A percentile compares a stretch with the other conserved stretches of the same genome.
Evolutionary conservation across 176 grass and related monocot species (phyloP).

Genomic region (Rhynchospora pubera): DNA sequence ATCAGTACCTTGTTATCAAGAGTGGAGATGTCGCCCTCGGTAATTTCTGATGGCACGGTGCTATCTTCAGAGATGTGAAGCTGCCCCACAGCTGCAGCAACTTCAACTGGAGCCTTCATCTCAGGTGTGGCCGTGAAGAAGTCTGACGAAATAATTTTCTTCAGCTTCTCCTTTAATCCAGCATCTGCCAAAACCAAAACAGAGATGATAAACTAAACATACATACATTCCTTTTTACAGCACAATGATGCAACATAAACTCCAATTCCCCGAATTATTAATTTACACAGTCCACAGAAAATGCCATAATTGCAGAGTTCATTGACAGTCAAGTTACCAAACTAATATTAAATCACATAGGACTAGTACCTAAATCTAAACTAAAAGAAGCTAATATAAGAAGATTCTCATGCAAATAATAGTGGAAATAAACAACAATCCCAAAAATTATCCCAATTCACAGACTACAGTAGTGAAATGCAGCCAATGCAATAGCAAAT

Average conservation of each 20-base stretch:
- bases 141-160: constrained; percentile 76
- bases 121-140: constrained; percentile 69
- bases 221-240: not conserved
- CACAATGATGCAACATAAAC: not conserved
- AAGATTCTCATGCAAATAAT: not conserved
- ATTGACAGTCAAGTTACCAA: not conserved
- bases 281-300: not conserved
- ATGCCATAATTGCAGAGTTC: not conserved
- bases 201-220: not conserved
- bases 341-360: not conserved
- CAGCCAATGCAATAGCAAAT: not conserved
- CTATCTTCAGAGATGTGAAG: constrained; percentile 25
- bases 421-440: not conserved
- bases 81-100: constrained; percentile 59
- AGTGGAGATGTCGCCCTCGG: constrained; percentile 1
- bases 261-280: not conserved
- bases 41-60: constrained; percentile 1
- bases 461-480: not conserved
- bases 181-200: constrained; percentile 47
- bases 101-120: constrained; percentile 42
- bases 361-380: not conserved
- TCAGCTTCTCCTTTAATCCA: constrained; percentile 68
- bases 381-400: not conserved
- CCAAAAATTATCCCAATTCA: not conserved
- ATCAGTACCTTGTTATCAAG: constrained; percentile 14